Evolutionary conservation across 345 rosid genomes (phyloP).

Genomic region (Geranium brycei): DNA sequence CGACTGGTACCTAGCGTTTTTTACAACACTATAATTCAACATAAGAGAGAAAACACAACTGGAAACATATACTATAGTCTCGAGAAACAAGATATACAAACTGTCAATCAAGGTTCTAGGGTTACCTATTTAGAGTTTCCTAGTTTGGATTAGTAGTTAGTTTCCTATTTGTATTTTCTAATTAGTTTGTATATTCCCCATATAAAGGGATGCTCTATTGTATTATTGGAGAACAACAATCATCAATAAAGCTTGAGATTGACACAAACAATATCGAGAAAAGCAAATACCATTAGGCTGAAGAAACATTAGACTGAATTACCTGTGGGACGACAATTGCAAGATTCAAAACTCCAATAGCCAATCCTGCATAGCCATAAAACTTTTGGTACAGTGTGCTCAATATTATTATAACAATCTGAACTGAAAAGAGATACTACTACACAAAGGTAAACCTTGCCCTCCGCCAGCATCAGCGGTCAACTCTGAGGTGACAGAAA

Average conservation of each 20-base stretch:
- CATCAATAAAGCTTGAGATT: no score
- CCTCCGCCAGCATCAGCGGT: constrained; percentile 95
- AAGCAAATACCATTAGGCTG: no score
- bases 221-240: no score
- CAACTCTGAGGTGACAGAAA: constrained; percentile 84
- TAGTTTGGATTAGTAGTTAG: no score
- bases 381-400: background rate
- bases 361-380: constrained; percentile 50
- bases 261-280: no score
- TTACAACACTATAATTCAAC: no score
- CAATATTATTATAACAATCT: background rate
- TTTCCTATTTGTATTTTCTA: no score
- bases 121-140: no score
- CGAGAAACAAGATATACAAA: background rate
- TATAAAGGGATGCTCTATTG: no score
- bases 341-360: constrained; percentile 91
- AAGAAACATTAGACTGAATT: background rate
- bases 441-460: constrained; percentile 41
- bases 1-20: no score
- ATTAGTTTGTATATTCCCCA: no score
- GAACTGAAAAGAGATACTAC: background rate
- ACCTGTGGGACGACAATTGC: constrained; percentile 94
- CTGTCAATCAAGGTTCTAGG: background rate
- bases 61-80: background rate
- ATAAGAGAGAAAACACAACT: no score